Percentiles rank a stretch among this genome's conserved stretches.
Evolutionary conservation across 2,329 filamentous ascomycete genomes (phyloP).

Genomic region (Sphaceloma murrayae): DNA sequence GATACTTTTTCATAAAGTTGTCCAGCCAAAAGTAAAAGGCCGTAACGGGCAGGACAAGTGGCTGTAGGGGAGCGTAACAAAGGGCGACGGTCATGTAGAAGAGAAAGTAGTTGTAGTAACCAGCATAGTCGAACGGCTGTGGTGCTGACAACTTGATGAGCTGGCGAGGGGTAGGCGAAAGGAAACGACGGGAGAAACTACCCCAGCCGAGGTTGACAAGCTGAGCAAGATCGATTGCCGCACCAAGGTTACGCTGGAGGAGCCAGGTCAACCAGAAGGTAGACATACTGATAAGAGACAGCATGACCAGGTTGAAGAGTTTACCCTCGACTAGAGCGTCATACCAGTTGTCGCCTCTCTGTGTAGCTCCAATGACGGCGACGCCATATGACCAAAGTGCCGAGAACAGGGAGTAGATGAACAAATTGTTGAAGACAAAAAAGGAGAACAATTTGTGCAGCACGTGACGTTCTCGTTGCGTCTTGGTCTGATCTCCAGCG

Average conservation of each 20-base stretch:
- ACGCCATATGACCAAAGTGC: slow-evolving; percentile 66
- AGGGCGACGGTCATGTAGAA: slow-evolving; percentile 88
- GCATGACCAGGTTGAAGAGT: slow-evolving; percentile 56
- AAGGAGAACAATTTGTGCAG: slow-evolving; percentile 85
- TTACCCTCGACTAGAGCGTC: slow-evolving; percentile 56
- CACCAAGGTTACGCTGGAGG: slow-evolving; percentile 83
- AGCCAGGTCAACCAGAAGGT: slow-evolving; percentile 93
- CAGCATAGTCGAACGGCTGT: slow-evolving; percentile 86
- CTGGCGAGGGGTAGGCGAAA: slow-evolving; percentile 79
- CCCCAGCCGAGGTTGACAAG: slow-evolving; percentile 74
- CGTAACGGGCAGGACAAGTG: slow-evolving; percentile 73
- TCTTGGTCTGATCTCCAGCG: slow-evolving; percentile 85
- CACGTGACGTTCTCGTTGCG: slow-evolving; percentile 82
- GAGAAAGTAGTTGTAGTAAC: slow-evolving; percentile 96
- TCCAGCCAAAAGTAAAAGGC: slow-evolving; percentile 86
- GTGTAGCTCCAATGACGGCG: slow-evolving; percentile 51
- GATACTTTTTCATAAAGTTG: slow-evolving; percentile 86
- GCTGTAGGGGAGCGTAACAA: slow-evolving; percentile 76
- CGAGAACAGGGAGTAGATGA: slow-evolving; percentile 89
- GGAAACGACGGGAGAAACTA: slow-evolving; percentile 75
- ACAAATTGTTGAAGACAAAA: slow-evolving; percentile 93
- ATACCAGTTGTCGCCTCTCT: slow-evolving; percentile 53
- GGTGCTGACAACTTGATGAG: slow-evolving; percentile 89
- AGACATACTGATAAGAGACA: slow-evolving; percentile 70
- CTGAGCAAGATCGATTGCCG: slow-evolving; percentile 88